Conservation (phyloP, 768 basidiomycete species). For the Suillus decipiens region DNA sequence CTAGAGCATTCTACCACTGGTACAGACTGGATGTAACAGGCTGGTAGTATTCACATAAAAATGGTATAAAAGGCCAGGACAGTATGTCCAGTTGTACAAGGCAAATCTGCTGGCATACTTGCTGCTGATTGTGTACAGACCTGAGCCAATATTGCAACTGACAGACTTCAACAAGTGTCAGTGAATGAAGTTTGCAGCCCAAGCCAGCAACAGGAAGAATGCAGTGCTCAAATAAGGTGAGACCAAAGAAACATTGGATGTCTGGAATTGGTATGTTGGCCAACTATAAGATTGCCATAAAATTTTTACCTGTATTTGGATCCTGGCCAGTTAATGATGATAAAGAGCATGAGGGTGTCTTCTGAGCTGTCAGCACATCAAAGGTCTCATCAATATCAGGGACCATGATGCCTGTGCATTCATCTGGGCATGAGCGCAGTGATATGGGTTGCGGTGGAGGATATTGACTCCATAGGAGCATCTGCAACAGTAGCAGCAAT, state of each 20-base stretch:
- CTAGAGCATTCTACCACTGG: background rate
- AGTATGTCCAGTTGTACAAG: background rate
- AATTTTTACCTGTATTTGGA: background rate
- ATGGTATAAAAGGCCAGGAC: background rate
- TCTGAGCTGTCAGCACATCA: background rate
- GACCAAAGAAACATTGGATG: background rate
- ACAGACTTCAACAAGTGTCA: background rate
- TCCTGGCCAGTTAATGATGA: background rate
- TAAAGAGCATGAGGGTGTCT: background rate
- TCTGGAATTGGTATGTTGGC: background rate
- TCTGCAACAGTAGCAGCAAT: no score
- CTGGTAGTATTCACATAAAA: background rate
- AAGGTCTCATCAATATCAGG: no score
- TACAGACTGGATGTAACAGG: slow-evolving; percentile 45
- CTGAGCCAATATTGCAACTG: background rate
- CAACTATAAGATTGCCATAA: background rate
- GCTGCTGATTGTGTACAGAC: background rate
- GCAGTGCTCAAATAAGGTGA: background rate
- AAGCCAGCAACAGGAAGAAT: background rate
- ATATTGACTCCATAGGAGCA: no score
- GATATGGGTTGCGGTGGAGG: no score
- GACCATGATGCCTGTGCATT: no score
- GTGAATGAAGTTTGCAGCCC: background rate
- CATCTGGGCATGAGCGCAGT: no score
- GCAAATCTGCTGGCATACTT: background rate